Evolutionary conservation across 306 rosid species (phyloP), one percentile per base, ranked within the genome.

Genomic region (Lithocarpus polystachyus): DNA sequence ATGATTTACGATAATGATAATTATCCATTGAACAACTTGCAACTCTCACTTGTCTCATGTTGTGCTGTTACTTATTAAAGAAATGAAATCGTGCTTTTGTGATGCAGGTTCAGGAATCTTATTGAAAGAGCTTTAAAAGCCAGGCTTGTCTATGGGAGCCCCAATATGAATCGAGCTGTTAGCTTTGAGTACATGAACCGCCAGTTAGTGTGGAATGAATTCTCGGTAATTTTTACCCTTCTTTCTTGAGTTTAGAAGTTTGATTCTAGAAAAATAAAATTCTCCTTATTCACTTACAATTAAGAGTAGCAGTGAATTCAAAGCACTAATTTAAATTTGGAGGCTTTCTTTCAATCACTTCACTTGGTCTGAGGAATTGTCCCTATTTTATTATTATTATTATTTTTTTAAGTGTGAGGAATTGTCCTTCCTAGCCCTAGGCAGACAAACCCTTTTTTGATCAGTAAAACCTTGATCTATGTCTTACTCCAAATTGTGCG

Each of bases 141-240:
- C 45, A 89, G 99, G 88, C 98, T 96, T 84, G 96, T 96, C 57
- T 96, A 96, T 90, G 99, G 94, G 79, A 91, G 89, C 88, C 97
- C 98, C 52, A 90, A 90, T 80, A 96, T 96, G 99, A 96, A 91
- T 83, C 90, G 98, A 51, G 94, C 98, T 80, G 99, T 96, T 79
- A 96, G 99, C 92, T 96, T 96, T 76, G 98, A 96, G 86, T 96
- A 96, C 86, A 96, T 96, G 99, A 96, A 96, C 79, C 89, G 98
- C 75, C 98, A 96, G 77, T 86, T 96, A 87, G 99, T 96, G 81
- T 96, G 99, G 98, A 96, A 96, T 81, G 97, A 96, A 86, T 96
- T 96, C 87, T 96, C 98, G 89, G 96, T 96, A 93, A 68, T 56
- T 79, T 78, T 53, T 79, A 40, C 56, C 75, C 73, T 57, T 56